These are phyloP conservation scores for Suhomyces kilbournensis DNA, from an alignment of 805 yeast species.

Conservation along the genomic window DNA sequence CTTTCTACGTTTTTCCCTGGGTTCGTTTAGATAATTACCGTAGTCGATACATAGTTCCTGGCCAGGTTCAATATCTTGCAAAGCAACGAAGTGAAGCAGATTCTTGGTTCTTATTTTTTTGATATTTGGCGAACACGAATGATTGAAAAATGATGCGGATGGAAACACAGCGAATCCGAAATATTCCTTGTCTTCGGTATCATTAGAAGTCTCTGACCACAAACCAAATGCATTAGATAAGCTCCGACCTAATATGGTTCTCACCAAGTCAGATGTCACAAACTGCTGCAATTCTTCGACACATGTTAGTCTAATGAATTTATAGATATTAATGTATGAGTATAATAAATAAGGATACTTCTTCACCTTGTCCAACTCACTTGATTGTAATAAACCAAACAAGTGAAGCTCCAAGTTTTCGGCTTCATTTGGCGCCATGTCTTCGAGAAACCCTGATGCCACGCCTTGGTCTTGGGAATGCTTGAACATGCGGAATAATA, in stretches of 20 bases:
- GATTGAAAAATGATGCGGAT: conserved; percentile 65
- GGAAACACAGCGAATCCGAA: conserved; percentile 62
- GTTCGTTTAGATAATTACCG: conserved; percentile 48
- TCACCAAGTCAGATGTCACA: conserved; percentile 37
- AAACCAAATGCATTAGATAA: conserved; percentile 70
- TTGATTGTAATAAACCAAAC: conserved; percentile 49
- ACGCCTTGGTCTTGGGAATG: conserved; percentile 1
- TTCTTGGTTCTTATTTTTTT: conserved; percentile 41
- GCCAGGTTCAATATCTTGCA: conserved; percentile 35
- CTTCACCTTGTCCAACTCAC: conserved; percentile 45
- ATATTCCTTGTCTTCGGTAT: conserved; percentile 48
- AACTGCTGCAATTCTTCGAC: conserved; percentile 31
- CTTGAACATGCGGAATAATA: conserved; percentile 29
- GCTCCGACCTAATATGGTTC: conserved; percentile 55
- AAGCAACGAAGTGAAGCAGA: conserved; percentile 42
- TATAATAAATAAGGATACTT: conserved; percentile 47
- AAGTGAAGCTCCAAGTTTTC: conserved; percentile 18
- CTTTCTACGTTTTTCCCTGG: conserved; percentile 38
- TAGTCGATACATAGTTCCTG: conserved; percentile 61
- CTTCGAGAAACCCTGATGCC: not conserved
- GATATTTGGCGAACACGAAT: conserved; percentile 60
- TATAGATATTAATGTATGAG: conserved; percentile 47
- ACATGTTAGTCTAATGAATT: conserved; percentile 42
- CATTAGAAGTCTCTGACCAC: conserved; percentile 45
- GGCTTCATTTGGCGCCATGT: not conserved